These are phyloP conservation scores for Letharia lupina DNA, from an alignment of 495 filamentous ascomycete species.

Conservation along the genomic window DNA sequence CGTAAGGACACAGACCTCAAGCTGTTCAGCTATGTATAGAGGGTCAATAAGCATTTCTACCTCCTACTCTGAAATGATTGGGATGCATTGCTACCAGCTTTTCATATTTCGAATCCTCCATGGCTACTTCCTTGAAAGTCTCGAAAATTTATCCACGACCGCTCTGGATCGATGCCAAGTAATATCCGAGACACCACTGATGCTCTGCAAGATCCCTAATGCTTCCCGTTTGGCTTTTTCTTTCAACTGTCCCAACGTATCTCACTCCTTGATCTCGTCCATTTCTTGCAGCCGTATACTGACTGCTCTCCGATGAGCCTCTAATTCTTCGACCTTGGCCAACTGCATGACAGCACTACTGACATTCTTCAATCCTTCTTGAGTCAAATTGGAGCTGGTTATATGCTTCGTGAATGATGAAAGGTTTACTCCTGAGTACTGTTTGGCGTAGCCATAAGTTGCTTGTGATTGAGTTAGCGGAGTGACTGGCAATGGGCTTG, in stretches of 20 bases:
- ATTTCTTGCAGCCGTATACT: slow-evolving; percentile 71
- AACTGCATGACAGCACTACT: slow-evolving; percentile 86
- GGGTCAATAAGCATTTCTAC: background rate
- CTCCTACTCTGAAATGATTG: background rate
- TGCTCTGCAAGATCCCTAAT: background rate
- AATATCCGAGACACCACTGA: background rate
- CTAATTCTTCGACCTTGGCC: slow-evolving; percentile 87
- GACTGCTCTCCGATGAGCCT: slow-evolving; percentile 88
- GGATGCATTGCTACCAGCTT: background rate
- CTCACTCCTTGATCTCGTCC: slow-evolving; percentile 28
- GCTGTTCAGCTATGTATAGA: background rate
- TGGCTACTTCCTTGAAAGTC: background rate
- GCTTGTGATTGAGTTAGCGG: slow-evolving; percentile 41
- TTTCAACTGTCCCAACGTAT: background rate
- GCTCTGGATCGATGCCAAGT: background rate
- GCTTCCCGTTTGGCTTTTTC: background rate
- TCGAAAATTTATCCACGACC: background rate
- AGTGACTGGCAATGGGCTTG: slow-evolving; percentile 18
- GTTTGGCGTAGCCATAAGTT: slow-evolving; percentile 94
- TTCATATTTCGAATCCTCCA: background rate
- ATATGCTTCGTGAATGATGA: slow-evolving; percentile 95
- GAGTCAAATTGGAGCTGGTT: slow-evolving; percentile 81
- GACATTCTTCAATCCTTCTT: slow-evolving; percentile 73
- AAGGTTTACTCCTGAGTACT: slow-evolving; percentile 96
- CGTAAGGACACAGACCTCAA: background rate